phyloP scores from a whole-genome alignment of 1,284 basidiomycete species.

The Takashimella koratensis region DNA sequence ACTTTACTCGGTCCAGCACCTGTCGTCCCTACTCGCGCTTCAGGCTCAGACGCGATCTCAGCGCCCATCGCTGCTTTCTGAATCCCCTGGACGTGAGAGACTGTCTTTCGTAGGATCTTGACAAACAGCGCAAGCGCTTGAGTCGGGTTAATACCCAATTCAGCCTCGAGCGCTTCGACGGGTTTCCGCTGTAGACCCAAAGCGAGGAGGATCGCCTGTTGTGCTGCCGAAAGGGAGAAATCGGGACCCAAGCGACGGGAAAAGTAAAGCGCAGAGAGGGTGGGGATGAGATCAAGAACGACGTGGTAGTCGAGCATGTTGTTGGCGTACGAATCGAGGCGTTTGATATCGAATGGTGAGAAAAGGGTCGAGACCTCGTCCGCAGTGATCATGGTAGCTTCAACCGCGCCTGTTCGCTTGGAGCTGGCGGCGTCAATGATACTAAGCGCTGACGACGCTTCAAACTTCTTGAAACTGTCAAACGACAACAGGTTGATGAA shows the following conservation, averaged over 20 bases:
- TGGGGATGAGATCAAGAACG: constrained; percentile 85
- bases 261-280: constrained; percentile 77
- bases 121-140: constrained; percentile 88
- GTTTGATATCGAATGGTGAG: constrained; percentile 92
- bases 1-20: neutral
- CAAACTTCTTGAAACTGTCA: constrained; percentile 85
- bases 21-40: neutral
- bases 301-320: constrained; percentile 97
- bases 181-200: constrained; percentile 88
- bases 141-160: constrained; percentile 76
- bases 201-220: constrained; percentile 81
- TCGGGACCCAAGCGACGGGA: constrained; percentile 62
- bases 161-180: constrained; percentile 85
- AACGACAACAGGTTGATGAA: constrained; percentile 88
- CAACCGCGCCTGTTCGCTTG: constrained; percentile 47
- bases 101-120: constrained; percentile 84
- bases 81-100: constrained; percentile 71
- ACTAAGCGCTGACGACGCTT: constrained; percentile 78
- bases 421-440: constrained; percentile 76
- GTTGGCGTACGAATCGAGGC: constrained; percentile 91
- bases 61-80: constrained; percentile 72
- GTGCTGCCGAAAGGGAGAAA: constrained; percentile 71
- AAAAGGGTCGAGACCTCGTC: constrained; percentile 70
- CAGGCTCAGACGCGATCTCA: constrained; percentile 50
- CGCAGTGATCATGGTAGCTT: constrained; percentile 53